These are phyloP conservation scores for Neurospora sublineolata DNA, from an alignment of 495 filamentous ascomycete genomes.

Conservation along the genomic window DNA sequence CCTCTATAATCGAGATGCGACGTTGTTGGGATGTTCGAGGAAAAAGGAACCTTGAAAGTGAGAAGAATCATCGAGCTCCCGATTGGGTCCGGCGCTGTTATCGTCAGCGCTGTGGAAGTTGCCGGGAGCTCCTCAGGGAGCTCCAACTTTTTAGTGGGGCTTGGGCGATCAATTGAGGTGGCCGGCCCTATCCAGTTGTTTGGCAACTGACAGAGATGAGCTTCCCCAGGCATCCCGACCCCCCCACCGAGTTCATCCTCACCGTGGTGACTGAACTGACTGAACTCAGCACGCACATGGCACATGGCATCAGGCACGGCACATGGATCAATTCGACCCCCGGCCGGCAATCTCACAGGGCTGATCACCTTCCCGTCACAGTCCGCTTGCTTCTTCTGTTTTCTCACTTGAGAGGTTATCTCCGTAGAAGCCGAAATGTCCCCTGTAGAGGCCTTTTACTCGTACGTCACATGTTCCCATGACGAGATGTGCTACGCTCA, in stretches of 20 bases:
- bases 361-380: neutral
- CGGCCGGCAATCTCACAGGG: neutral
- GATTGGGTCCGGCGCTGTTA: neutral
- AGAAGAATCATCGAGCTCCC: neutral
- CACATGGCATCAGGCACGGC: neutral
- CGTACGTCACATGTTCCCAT: neutral
- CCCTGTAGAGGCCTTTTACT: neutral
- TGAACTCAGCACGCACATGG: too few species aligned
- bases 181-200: neutral
- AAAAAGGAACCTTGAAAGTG: neutral
- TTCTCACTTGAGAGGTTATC: neutral
- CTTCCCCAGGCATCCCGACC: neutral
- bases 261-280: neutral
- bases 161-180: neutral
- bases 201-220: neutral
- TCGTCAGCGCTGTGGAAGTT: neutral
- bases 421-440: neutral
- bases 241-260: neutral
- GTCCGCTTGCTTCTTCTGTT: neutral
- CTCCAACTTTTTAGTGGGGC: neutral
- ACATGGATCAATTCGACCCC: neutral
- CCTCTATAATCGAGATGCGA: neutral
- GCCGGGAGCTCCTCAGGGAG: neutral
- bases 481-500: neutral
- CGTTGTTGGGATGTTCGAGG: neutral